Evolutionary conservation across 768 basidiomycete species (phyloP).

Genomic region (Epithele typhae): DNA sequence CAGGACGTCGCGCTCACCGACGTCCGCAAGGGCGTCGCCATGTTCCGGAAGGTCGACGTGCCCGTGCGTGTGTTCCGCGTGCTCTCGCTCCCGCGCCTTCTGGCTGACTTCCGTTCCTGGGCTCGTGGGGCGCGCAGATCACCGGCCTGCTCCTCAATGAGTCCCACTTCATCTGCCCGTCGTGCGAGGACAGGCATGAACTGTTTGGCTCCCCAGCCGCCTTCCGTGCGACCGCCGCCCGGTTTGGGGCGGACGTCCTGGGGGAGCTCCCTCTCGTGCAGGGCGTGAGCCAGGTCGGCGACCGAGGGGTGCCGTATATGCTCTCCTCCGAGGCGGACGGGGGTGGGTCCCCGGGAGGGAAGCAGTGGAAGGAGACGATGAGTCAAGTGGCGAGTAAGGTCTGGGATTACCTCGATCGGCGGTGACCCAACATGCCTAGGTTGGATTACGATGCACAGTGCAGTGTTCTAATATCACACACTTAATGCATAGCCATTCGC

Average conservation of each 20-base stretch:
- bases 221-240: conserved; percentile 56
- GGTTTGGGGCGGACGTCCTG: conserved; percentile 59
- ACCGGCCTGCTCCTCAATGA: conserved; percentile 86
- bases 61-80: conserved; percentile 51
- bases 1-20: conserved; percentile 92
- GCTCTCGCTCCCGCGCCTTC: not conserved
- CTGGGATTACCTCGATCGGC: conserved; percentile 25
- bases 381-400: conserved; percentile 25
- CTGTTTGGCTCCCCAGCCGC: conserved; percentile 67
- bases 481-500: not conserved
- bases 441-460: not conserved
- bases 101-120: not conserved
- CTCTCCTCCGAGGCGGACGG: conserved; percentile 11
- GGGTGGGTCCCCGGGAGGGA: not conserved
- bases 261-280: conserved; percentile 81
- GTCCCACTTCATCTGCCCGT: conserved; percentile 75
- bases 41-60: conserved; percentile 85
- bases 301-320: conserved; percentile 57
- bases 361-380: conserved; percentile 27
- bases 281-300: conserved; percentile 68
- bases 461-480: not conserved
- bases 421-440: too few relatives aligned
- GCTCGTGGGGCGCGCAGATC: conserved; percentile 46
- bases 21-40: conserved; percentile 87
- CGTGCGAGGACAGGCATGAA: conserved; percentile 59